A percentile compares a stretch with the other conserved stretches of the same genome.
These are phyloP conservation scores for Blastobotrys arbuscula DNA, from an alignment of 1,139 yeast species.

Conservation along the genomic window DNA sequence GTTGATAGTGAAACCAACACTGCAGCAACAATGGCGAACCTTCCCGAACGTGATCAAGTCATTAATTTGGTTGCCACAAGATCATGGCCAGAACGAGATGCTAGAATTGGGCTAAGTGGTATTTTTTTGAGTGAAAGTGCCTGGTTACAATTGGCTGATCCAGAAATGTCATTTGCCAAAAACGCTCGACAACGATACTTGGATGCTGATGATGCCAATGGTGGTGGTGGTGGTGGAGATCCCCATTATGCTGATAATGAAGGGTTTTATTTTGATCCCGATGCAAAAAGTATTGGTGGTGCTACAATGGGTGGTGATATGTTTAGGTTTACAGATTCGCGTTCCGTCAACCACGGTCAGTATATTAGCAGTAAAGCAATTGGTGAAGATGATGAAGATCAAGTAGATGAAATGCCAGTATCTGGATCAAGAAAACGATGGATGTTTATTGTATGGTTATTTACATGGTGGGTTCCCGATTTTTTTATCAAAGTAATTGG, in stretches of 20 bases:
- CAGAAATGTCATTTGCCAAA: constrained; percentile 34
- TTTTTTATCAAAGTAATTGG: constrained; percentile 31
- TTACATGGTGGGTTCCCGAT: constrained; percentile 40
- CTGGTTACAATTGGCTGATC: constrained; percentile 39
- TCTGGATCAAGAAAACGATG: constrained; percentile 32
- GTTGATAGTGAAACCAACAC: constrained; percentile 18
- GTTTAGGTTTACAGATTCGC: constrained; percentile 33
- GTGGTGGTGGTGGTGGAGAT: constrained; percentile 8
- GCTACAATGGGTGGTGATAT: constrained; percentile 33
- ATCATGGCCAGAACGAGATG: constrained; percentile 38
- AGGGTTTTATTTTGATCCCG: constrained; percentile 33
- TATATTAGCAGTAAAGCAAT: constrained; percentile 30
- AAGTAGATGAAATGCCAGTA: constrained; percentile 27
- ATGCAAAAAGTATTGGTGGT: constrained; percentile 33
- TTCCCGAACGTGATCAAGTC: constrained; percentile 35
- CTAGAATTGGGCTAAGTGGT: constrained; percentile 38
- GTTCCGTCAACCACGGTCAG: constrained; percentile 28
- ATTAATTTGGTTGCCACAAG: constrained; percentile 27
- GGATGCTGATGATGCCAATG: constrained; percentile 23
- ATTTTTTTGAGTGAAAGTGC: constrained; percentile 38
- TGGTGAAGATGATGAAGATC: constrained; percentile 34
- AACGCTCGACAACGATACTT: constrained; percentile 26
- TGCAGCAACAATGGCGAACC: constrained; percentile 13
- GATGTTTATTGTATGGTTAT: constrained; percentile 36
- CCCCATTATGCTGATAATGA: constrained; percentile 26